These are phyloP conservation scores for Sordariomycetes sp. DNA, from an alignment of 2,329 filamentous ascomycete genomes.

Conservation along the genomic window DNA sequence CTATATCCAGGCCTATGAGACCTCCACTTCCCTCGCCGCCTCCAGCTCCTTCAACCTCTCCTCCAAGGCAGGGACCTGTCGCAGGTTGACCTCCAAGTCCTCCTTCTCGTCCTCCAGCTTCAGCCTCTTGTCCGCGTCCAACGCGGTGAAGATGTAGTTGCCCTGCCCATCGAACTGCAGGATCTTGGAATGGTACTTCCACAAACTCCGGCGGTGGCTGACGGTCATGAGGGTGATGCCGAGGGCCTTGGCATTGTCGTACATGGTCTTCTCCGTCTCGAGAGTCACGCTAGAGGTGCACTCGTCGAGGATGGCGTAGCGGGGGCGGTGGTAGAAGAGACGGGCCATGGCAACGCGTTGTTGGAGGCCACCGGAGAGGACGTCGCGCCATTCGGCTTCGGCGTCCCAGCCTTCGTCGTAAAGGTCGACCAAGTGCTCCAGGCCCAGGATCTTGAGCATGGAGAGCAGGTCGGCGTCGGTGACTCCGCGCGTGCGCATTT, in stretches of 20 bases:
- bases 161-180: constrained; percentile 96
- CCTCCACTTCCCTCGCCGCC: constrained; percentile 8
- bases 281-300: constrained; percentile 94
- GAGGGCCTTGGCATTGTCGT: constrained; percentile 85
- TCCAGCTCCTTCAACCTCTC: constrained; percentile 74
- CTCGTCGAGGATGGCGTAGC: constrained; percentile 94
- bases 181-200: constrained; percentile 94
- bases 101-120: constrained; percentile 93
- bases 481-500: constrained; percentile 77
- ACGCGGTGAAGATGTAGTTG: constrained; percentile 75
- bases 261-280: constrained; percentile 93
- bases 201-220: constrained; percentile 79
- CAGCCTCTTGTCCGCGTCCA: constrained; percentile 81
- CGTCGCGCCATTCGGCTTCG: constrained; percentile 93
- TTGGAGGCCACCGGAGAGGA: constrained; percentile 84
- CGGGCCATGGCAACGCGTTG: constrained; percentile 96
- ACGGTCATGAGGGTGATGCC: constrained; percentile 97
- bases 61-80: constrained; percentile 83
- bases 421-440: constrained; percentile 72
- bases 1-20: too few species aligned
- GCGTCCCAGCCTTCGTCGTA: constrained; percentile 79
- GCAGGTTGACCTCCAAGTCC: constrained; percentile 75
- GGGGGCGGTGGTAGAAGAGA: constrained; percentile 85
- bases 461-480: constrained; percentile 72
- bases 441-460: constrained; percentile 71